phyloP scores from a whole-genome alignment of 2,329 filamentous ascomycete genomes.

The Penicillium polonicum region DNA sequence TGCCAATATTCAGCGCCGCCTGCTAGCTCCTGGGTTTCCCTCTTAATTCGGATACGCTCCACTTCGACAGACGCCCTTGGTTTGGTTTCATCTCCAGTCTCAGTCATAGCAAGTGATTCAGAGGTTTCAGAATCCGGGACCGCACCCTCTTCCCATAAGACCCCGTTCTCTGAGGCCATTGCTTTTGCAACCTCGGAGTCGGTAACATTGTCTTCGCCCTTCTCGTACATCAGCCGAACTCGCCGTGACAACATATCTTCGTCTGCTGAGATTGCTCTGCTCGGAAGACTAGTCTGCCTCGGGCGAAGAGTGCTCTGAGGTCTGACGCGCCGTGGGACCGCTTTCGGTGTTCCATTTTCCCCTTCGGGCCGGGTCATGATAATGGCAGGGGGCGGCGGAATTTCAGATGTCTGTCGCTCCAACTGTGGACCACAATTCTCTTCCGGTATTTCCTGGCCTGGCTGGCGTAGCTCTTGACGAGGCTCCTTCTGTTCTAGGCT shows the following conservation, averaged over 20 bases:
- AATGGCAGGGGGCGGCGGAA: constrained; percentile 9
- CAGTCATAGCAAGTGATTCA: constrained; percentile 22
- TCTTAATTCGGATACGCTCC: constrained; percentile 41
- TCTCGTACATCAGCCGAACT: constrained; percentile 64
- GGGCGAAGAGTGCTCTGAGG: constrained; percentile 40
- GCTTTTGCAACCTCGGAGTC: constrained; percentile 42
- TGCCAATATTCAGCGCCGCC: constrained; percentile 67
- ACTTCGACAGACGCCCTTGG: constrained; percentile 30
- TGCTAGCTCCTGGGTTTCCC: constrained; percentile 57
- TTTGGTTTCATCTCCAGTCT: constrained; percentile 29
- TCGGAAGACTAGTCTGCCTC: constrained; percentile 38
- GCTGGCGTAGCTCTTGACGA: constrained; percentile 6
- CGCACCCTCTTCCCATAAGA: constrained; percentile 42
- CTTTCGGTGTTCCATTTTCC: constrained; percentile 24
- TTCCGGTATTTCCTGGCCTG: constrained; percentile 7
- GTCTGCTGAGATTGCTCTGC: constrained; percentile 60
- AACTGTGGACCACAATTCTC: constrained; percentile 6
- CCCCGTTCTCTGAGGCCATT: constrained; percentile 39
- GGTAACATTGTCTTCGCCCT: constrained; percentile 56
- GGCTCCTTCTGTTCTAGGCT: constrained; percentile 7
- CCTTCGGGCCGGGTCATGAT: constrained; percentile 17
- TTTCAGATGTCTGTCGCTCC: constrained; percentile 18
- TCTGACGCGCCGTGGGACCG: constrained; percentile 28
- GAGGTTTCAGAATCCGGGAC: constrained; percentile 31
- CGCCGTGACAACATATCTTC: constrained; percentile 63